Percentiles rank a stretch among this genome's conserved stretches.
phyloP scores from a whole-genome alignment of 768 basidiomycete species.

The Pleurotus cornucopiae region DNA sequence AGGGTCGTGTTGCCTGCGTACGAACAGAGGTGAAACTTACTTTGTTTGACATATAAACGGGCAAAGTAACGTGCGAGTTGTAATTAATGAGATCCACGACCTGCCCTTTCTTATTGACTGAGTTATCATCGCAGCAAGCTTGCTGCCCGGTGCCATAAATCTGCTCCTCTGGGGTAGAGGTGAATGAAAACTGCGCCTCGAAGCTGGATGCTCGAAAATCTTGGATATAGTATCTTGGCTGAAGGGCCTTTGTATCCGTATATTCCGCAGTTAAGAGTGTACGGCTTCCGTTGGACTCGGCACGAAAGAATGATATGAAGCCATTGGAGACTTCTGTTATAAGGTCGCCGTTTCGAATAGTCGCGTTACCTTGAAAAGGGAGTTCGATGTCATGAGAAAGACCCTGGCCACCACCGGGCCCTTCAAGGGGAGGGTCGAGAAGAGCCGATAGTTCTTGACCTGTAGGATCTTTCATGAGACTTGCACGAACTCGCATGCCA shows the following conservation, averaged over 20 bases:
- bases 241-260: slow-evolving; percentile 25
- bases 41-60: slow-evolving; percentile 34
- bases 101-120: slow-evolving; percentile 34
- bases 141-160: slow-evolving; percentile 34
- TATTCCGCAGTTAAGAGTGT: slow-evolving; percentile 26
- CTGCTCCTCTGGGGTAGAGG: slow-evolving; percentile 26
- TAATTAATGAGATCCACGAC: slow-evolving; percentile 32
- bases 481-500: slow-evolving; percentile 31
- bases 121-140: slow-evolving; percentile 30
- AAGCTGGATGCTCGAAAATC: slow-evolving; percentile 27
- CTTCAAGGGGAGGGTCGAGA: slow-evolving; percentile 32
- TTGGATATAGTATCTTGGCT: slow-evolving; percentile 25
- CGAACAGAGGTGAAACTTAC: slow-evolving; percentile 10
- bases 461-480: slow-evolving; percentile 28
- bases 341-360: slow-evolving; percentile 29
- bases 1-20: no score
- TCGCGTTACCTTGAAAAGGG: slow-evolving; percentile 23
- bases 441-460: slow-evolving; percentile 28
- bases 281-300: slow-evolving; percentile 22
- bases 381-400: slow-evolving; percentile 25
- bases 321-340: slow-evolving; percentile 21
- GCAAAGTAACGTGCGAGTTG: slow-evolving; percentile 30
- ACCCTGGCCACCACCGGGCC: slow-evolving; percentile 24
- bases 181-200: slow-evolving; percentile 26
- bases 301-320: slow-evolving; percentile 24